Conservation (phyloP, 1,284 basidiomycete species). For the Tilletia setariae region DNA sequence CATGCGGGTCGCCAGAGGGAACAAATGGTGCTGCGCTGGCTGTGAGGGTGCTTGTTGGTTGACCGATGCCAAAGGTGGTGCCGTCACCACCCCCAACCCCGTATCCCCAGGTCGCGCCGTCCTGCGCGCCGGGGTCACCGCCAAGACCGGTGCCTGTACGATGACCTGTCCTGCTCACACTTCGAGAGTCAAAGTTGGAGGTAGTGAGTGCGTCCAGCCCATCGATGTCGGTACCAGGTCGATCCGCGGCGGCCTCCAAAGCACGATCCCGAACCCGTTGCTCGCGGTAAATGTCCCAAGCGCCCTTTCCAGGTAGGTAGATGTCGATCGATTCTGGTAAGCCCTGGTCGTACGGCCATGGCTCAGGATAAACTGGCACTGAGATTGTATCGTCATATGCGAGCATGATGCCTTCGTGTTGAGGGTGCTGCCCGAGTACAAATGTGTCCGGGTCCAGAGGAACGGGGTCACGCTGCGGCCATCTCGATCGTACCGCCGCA, state of each 20-base stretch:
- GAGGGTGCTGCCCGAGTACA: constrained; percentile 19
- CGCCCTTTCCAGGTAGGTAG: constrained; percentile 43
- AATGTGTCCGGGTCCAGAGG: constrained; percentile 22
- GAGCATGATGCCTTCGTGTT: constrained; percentile 5
- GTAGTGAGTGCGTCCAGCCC: not conserved
- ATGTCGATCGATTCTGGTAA: constrained; percentile 47
- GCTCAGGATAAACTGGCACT: constrained; percentile 27
- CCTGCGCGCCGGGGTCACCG: not conserved
- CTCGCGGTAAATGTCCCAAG: constrained; percentile 37
- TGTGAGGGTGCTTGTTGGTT: not conserved
- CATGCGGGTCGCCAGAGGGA: constrained; percentile 14
- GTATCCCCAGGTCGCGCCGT: not conserved
- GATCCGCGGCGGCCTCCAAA: not conserved
- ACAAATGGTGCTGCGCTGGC: constrained; percentile 19
- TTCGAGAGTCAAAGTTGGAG: constrained; percentile 6
- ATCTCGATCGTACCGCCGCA: constrained; percentile 11
- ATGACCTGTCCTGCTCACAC: not conserved
- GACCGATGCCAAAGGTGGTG: constrained; percentile 12
- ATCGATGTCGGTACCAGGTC: not conserved
- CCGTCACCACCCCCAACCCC: constrained; percentile 14
- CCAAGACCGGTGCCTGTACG: not conserved
- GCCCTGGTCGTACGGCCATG: constrained; percentile 27
- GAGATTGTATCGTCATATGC: constrained; percentile 14
- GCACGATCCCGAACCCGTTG: constrained; percentile 7
- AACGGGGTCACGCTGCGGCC: constrained; percentile 18